Conservation (phyloP, 2,329 filamentous ascomycete genomes). For the Thelonectria blattea region DNA sequence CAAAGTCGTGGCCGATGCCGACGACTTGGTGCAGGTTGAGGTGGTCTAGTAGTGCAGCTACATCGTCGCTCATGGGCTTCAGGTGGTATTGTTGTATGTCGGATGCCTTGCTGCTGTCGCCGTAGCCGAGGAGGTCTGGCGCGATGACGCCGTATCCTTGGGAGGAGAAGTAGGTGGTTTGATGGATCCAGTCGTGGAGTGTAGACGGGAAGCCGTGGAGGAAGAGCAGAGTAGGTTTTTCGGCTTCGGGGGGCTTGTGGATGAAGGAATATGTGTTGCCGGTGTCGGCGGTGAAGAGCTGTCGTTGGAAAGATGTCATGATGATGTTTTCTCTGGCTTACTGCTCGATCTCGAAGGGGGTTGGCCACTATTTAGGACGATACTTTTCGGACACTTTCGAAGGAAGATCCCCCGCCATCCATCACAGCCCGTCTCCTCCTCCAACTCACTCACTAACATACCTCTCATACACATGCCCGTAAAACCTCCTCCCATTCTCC, state of each 20-base stretch:
- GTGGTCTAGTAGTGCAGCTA: slow-evolving; percentile 43
- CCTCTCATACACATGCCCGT: slow-evolving; percentile 53
- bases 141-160: slow-evolving; percentile 51
- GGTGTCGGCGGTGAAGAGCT: slow-evolving; percentile 23
- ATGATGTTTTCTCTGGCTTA: background rate
- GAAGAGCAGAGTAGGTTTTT: slow-evolving; percentile 48
- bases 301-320: slow-evolving; percentile 18
- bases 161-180: slow-evolving; percentile 43
- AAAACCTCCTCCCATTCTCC: slow-evolving; percentile 54
- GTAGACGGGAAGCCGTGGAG: slow-evolving; percentile 57
- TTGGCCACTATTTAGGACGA: slow-evolving; percentile 12
- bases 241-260: slow-evolving; percentile 27
- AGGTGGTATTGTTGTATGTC: slow-evolving; percentile 40
- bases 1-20: slow-evolving; percentile 50
- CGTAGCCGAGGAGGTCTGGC: slow-evolving; percentile 50
- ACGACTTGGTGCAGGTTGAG: slow-evolving; percentile 45
- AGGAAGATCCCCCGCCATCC: background rate
- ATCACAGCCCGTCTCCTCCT: background rate
- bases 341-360: background rate
- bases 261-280: slow-evolving; percentile 42
- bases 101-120: slow-evolving; percentile 41
- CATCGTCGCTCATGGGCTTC: slow-evolving; percentile 41
- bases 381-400: slow-evolving; percentile 38
- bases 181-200: slow-evolving; percentile 50
- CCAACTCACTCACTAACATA: slow-evolving; percentile 54